Base-by-base conservation (phyloP, 2,329 filamentous ascomycete genomes). In the Trichoderma atroviride region DNA sequence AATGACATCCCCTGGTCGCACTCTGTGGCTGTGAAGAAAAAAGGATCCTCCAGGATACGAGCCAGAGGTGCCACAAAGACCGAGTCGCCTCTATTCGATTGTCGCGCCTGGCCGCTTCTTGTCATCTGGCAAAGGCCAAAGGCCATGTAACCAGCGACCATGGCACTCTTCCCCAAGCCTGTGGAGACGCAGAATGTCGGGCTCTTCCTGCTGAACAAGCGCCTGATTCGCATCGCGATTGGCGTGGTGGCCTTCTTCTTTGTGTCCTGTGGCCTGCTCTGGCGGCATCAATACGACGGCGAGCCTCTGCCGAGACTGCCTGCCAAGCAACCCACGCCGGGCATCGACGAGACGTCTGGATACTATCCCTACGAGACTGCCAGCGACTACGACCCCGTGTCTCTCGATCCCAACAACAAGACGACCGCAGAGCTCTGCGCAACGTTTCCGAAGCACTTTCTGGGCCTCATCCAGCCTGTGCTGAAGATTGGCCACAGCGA, bases 401-500 rank as follows among this genome's bases (percentile, higher is more conserved):
- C 72, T 37, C 47, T 79, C 69, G 71, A 78, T 31, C 73, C 76
- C 14, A 24, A 47, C 16, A 70, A 60, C 35, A 78, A 75, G 70
- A 73, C 72, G 9, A 72, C 68, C 24, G 59, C 74, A 22, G 74
- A 78, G 13, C 72, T 79, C 10, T 79, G 77, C 73, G 75, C 73
- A 27, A 77, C 72, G 37, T 79, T 79, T 62, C 77, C 77, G 27
- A 77, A 73, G 65, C 73, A 79, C 57, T 61, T 79, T 40, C 75
- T 79, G 31, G 70, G 75, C 33, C 69, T 74, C 16, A 74, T 79
- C 35, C 77, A 79, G 66, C 77, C 77, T 24, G 77, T 79, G 43
- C 71, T 79, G 53, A 79, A 79, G 71, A 75, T 78, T 65, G 77
- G 77, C 29, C 77, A 79, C 35, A 75, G 77, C 69, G 77, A 73